Conservation (phyloP, 176 grass and related monocot genomes). For the Pharus latifolius region DNA sequence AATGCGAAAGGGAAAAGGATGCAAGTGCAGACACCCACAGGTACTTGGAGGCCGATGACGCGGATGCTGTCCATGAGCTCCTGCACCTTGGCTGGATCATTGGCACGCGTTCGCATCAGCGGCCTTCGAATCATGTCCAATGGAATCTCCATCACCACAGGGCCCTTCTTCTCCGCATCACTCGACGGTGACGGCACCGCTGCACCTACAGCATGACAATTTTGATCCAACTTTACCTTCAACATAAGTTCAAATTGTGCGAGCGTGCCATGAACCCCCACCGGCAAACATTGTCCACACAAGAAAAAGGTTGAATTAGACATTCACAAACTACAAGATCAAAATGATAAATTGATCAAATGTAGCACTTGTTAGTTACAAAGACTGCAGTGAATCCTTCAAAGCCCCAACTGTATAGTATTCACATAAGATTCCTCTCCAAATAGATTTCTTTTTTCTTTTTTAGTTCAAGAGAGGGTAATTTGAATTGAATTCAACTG, state of each 20-base stretch:
- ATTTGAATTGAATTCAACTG: neutral
- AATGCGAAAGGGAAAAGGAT: slow-evolving; percentile 4
- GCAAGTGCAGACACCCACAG: slow-evolving; percentile 30
- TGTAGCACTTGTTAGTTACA: too few relatives aligned
- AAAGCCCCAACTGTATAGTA: neutral
- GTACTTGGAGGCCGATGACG: slow-evolving; percentile 84
- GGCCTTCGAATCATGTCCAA: slow-evolving; percentile 74
- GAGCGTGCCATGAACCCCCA: neutral
- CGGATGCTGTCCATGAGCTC: slow-evolving; percentile 88
- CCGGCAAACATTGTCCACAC: neutral
- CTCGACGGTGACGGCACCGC: slow-evolving; percentile 2
- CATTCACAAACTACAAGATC: neutral
- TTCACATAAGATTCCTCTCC: neutral
- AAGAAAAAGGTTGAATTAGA: neutral
- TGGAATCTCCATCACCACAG: slow-evolving; percentile 67
- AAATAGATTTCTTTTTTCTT: neutral
- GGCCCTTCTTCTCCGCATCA: slow-evolving; percentile 46
- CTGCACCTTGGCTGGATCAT: slow-evolving; percentile 73
- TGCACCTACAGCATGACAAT: neutral
- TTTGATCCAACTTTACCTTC: neutral
- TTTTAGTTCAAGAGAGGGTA: neutral
- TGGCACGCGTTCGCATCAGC: slow-evolving; percentile 66
- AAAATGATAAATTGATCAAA: neutral
- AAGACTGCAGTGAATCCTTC: too few relatives aligned
- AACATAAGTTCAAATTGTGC: neutral